These are phyloP conservation scores for Limnanthes douglasii DNA, from an alignment of 345 rosid species.

Conservation along the genomic window DNA sequence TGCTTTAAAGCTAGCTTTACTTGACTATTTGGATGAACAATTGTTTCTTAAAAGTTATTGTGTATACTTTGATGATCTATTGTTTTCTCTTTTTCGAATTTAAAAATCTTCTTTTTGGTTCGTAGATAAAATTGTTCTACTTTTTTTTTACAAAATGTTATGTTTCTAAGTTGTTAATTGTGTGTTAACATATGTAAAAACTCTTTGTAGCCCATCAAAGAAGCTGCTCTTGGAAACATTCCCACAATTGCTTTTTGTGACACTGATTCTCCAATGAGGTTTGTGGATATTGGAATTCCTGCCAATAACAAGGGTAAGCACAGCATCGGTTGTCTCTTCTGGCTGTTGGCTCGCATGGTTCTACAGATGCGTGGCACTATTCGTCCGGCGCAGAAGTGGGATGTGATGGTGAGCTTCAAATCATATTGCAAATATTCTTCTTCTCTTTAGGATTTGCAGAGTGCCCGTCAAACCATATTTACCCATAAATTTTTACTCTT, in stretches of 20 bases:
- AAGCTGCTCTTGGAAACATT: constrained; percentile 69
- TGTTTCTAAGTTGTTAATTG: not conserved
- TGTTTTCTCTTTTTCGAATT: too few species aligned
- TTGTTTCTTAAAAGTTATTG: too few species aligned
- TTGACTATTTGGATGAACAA: too few species aligned
- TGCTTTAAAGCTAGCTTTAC: too few species aligned
- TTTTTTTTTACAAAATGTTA: not conserved
- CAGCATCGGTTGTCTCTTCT: not conserved
- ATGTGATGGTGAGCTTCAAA: constrained; percentile 1
- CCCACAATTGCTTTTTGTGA: constrained; percentile 77
- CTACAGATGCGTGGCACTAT: constrained; percentile 1
- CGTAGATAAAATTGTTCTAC: too few species aligned
- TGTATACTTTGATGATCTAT: too few species aligned
- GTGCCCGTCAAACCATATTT: too few species aligned
- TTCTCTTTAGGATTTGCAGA: too few species aligned
- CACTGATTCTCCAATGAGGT: constrained; percentile 67
- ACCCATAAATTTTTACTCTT: not conserved
- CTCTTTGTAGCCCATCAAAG: constrained; percentile 51
- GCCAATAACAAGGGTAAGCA: constrained; percentile 5
- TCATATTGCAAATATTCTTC: too few species aligned
- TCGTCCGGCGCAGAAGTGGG: not conserved
- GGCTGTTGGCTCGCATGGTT: constrained; percentile 1
- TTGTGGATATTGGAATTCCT: constrained; percentile 46
- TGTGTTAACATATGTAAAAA: not conserved
- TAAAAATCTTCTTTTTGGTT: too few species aligned